Evolutionary conservation across 768 basidiomycete genomes (phyloP), one percentile per base, ranked within the genome.

Genomic region (Crepidotus variabilis): DNA sequence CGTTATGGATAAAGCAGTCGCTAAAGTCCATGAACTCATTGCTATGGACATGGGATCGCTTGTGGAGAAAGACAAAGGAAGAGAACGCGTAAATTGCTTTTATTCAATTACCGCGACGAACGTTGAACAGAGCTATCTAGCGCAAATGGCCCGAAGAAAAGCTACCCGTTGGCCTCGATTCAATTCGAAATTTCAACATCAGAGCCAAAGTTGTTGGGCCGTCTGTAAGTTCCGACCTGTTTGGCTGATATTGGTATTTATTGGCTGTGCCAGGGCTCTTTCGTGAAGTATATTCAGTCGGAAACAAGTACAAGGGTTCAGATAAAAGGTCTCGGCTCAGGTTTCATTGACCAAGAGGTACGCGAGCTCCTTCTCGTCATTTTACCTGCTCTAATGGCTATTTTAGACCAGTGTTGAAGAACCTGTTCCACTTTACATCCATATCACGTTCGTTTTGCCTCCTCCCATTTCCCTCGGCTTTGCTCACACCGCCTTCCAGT

Each of bases 91-190:
- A 63, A 34, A 70, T 57, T 14, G 16, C 36, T 23, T 3, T 22
- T 5, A 16, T 4, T 56, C 18, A 24, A 22, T 18, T 28, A 43
- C 11, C 18, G 50, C 18, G 10, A 28, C 13, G 23, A 39, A 28
- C 21, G 16, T 56, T 18, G 24, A 46, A 28, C 28, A 28, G 39
- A 50, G 20, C 43, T 50, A 51, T 52, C 35, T 55, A 94, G 90
- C 81, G 92, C 54, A 97, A 96, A 84, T 98, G 96, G 96, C 94
- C 95, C 1, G 96, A 98, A 70, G 94, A 95, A 72, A 98, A 97
- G 71, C 73, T 98, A 8, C 87, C 86, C 0, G 92, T 99, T 39
- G 88, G 86, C 2, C 69, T 99, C 52, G 95, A 98, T 14, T 87
- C 86, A 52, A 84, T 98, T 63, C 82, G 96, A 51, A 98, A 98